These are phyloP conservation scores for Teratosphaeria viscida DNA, from an alignment of 2,329 filamentous ascomycete genomes.

Conservation along the genomic window DNA sequence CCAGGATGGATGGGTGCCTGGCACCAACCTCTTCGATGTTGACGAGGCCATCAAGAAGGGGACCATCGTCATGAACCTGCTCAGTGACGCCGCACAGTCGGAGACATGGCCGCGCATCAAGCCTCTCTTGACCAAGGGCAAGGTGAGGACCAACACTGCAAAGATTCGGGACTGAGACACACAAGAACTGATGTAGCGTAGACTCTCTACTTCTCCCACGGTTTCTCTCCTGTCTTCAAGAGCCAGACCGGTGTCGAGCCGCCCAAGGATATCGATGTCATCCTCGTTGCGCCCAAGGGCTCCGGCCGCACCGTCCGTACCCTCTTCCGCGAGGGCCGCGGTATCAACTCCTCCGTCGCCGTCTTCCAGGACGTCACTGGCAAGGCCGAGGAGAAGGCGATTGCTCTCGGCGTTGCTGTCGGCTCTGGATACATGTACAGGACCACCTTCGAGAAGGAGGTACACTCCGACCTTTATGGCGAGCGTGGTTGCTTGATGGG, in stretches of 20 bases:
- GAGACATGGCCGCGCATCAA: conserved; percentile 99
- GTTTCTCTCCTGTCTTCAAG: conserved; percentile 99
- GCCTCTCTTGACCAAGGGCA: conserved; percentile 96
- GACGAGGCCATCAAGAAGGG: conserved; percentile 90
- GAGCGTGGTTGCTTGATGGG: conserved; percentile 99
- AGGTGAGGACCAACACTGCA: conserved; percentile 49
- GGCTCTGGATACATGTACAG: conserved; percentile 98
- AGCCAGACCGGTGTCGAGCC: conserved; percentile 98
- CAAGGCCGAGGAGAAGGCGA: conserved; percentile 94
- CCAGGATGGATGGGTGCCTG: conserved; percentile 95
- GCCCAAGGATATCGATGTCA: conserved; percentile 91
- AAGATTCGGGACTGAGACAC: not conserved
- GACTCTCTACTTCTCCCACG: conserved; percentile 99
- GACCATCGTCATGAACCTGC: conserved; percentile 98
- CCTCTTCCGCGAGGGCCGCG: conserved; percentile 97
- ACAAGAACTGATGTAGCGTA: conserved; percentile 30
- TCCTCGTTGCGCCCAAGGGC: conserved; percentile 98
- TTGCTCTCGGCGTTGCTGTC: conserved; percentile 92
- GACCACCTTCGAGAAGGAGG: conserved; percentile 99
- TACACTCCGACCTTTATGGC: conserved; percentile 98
- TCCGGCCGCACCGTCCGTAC: conserved; percentile 97
- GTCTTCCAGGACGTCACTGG: conserved; percentile 98
- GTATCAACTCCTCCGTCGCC: conserved; percentile 98
- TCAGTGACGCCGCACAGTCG: conserved; percentile 92
- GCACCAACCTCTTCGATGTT: conserved; percentile 98